phyloP scores from a whole-genome alignment of 2,329 filamentous ascomycete genomes.

The Botryosphaeria dothidea region DNA sequence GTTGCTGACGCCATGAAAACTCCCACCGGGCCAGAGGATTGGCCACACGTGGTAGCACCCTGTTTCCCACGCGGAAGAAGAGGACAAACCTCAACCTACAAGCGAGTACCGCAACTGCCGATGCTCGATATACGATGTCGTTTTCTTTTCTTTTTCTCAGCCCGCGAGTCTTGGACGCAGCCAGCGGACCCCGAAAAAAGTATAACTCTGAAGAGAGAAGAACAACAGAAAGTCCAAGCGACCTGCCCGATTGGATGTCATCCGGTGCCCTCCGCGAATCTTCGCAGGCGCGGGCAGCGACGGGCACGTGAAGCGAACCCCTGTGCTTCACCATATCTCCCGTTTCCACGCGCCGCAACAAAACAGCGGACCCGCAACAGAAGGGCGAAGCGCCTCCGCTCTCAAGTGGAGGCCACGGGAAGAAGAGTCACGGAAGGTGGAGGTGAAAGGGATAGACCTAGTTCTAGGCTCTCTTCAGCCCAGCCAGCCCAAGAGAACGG shows the following conservation, averaged over 20 bases:
- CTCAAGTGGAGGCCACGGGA: not conserved
- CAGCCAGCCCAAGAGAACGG: not conserved
- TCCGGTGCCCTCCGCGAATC: not conserved
- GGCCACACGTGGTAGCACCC: not conserved
- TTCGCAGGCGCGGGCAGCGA: not conserved
- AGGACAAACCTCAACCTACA: not conserved
- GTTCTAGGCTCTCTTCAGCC: constrained; percentile 2
- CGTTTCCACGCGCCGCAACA: not conserved
- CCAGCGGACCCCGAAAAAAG: not conserved
- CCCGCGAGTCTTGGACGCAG: not conserved
- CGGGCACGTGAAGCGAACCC: not conserved
- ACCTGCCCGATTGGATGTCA: constrained; percentile 2
- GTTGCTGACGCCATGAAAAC: not conserved
- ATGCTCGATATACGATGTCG: not conserved
- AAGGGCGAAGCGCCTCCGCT: not conserved
- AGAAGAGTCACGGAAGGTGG: not conserved
- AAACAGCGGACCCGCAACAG: not conserved
- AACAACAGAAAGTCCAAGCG: not conserved
- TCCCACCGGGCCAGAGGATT: not conserved
- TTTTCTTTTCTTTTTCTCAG: not conserved
- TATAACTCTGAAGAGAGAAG: not conserved
- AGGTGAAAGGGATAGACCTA: not conserved
- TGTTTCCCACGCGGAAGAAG: constrained; percentile 5
- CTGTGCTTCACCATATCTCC: not conserved
- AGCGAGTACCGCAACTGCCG: not conserved